phyloP scores from a whole-genome alignment of 2,329 filamentous ascomycete genomes.

The Colletotrichum euphorbiae region DNA sequence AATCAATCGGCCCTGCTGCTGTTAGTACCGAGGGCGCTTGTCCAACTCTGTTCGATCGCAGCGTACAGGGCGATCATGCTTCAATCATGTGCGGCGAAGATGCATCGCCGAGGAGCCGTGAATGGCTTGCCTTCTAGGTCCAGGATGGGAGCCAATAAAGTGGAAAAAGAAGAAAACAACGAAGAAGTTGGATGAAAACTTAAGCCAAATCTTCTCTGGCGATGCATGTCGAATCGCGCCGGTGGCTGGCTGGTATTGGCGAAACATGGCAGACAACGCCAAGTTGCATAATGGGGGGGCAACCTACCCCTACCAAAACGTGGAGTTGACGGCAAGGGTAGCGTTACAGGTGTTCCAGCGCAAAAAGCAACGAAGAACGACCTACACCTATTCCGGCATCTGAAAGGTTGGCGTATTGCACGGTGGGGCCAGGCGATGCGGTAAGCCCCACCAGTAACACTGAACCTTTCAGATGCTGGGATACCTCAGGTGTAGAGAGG shows the following conservation, averaged over 20 bases:
- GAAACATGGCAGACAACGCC: not conserved
- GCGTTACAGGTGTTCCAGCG: conserved; percentile 22
- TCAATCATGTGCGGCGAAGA: conserved; percentile 11
- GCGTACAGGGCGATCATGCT: not conserved
- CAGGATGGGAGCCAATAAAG: not conserved
- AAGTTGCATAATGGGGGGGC: not conserved
- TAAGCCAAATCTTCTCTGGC: conserved; percentile 6
- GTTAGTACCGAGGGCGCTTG: conserved; percentile 14
- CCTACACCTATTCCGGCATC: not conserved
- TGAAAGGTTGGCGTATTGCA: too few species aligned
- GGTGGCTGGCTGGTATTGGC: conserved; percentile 5
- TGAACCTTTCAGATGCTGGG: too few species aligned
- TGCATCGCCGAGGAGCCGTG: conserved; percentile 13
- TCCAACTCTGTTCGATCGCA: conserved; percentile 21
- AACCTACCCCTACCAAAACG: conserved; percentile 33
- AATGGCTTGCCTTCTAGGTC: not conserved
- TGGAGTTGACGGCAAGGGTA: conserved; percentile 32
- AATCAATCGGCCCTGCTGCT: conserved; percentile 25
- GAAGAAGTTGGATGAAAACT: conserved; percentile 5
- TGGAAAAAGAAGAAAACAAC: not conserved
- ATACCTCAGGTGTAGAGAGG: not conserved
- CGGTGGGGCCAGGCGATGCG: too few species aligned
- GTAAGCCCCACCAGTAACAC: too few species aligned
- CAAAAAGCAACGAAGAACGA: conserved; percentile 34
- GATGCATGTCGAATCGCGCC: not conserved